Evolutionary conservation across 176 grass and related monocot genomes (phyloP), one percentile per base, ranked within the genome.

Genomic region (Musa itinerans): DNA sequence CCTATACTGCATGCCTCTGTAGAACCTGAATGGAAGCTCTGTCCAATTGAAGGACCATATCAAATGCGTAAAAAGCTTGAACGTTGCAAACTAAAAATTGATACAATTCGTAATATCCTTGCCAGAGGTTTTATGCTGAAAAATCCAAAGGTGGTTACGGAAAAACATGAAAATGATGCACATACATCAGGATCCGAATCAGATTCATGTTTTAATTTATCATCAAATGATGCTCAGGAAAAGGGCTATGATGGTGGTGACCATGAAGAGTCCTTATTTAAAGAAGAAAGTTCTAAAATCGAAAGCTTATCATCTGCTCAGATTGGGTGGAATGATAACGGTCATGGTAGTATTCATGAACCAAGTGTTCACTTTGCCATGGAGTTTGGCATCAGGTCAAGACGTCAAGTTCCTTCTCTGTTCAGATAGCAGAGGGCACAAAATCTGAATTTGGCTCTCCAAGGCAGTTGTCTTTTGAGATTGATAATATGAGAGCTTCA

Each of bases 21-120:
- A 27, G 81, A 95, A 77, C 86, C 96, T 77, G 83, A 83, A 15
- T 92, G 96, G 91, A 91, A 92, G 74, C 71, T 99, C 9, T 95
- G 96, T 80, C 81, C 85, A 78, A 88, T 94, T 74, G 96, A 99
- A 91, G 91, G 96, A 77, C 96, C 96, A 74, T 99, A 99, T 74
- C 80, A 91, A 74, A 99, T 95, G 96, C 83, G 91, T 58, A 99
- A 99, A 83, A 99, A 92, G 74, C 96, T 99, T 81, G 91, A 94
- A 65, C 87, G 82, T 24, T 95, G 83, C 79, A 88, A 89, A 80
- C 86, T 89, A 87, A 94, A 86, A 78, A 89, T 94, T 82, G 88
- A 92, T 85, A 99, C 91, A 82, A 94, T 99, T 83, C 88, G 92
- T 67, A 89, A 87, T 73, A 77, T 99, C 87, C 76, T 99, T 72